Percentiles rank a stretch among this genome's conserved stretches.
phyloP scores from a whole-genome alignment of 2,329 filamentous ascomycete species.

The Alternaria sp. region DNA sequence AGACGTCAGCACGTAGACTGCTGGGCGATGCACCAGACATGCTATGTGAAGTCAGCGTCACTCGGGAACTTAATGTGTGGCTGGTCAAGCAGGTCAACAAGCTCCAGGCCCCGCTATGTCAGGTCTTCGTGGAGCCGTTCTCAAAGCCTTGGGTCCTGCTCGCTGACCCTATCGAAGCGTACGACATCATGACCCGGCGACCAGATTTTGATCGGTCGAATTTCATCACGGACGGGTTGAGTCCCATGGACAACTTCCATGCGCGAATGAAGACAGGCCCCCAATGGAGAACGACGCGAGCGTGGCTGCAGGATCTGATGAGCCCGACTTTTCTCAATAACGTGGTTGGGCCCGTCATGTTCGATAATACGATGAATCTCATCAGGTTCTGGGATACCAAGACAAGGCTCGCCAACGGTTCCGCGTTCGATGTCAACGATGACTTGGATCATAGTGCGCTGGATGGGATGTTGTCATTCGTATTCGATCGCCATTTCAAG shows the following conservation, averaged over 20 bases:
- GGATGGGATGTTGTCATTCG: not conserved
- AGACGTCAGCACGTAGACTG: slow-evolving; percentile 40
- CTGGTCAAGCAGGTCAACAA: slow-evolving; percentile 6
- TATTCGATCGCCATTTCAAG: not conserved
- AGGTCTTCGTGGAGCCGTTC: slow-evolving; percentile 12
- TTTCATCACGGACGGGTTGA: slow-evolving; percentile 34
- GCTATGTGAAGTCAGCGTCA: not conserved
- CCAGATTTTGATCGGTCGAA: slow-evolving; percentile 9
- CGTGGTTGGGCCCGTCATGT: not conserved
- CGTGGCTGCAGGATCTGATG: not conserved
- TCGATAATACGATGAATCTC: not conserved
- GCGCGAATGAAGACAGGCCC: slow-evolving; percentile 35
- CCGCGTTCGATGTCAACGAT: not conserved
- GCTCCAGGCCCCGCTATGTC: slow-evolving; percentile 7
- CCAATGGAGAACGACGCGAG: slow-evolving; percentile 24
- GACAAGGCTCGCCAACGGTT: not conserved
- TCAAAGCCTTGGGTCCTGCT: slow-evolving; percentile 12
- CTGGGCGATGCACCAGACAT: slow-evolving; percentile 55
- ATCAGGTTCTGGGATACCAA: not conserved
- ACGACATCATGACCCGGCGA: slow-evolving; percentile 11
- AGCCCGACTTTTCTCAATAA: not conserved
- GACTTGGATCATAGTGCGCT: slow-evolving; percentile 2
- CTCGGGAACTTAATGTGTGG: slow-evolving; percentile 3
- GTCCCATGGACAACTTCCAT: slow-evolving; percentile 12
- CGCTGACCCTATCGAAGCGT: slow-evolving; percentile 7